These are phyloP conservation scores for Nakaseomyces kungkrabaensis DNA, from an alignment of 1,139 yeast species.

Conservation along the genomic window DNA sequence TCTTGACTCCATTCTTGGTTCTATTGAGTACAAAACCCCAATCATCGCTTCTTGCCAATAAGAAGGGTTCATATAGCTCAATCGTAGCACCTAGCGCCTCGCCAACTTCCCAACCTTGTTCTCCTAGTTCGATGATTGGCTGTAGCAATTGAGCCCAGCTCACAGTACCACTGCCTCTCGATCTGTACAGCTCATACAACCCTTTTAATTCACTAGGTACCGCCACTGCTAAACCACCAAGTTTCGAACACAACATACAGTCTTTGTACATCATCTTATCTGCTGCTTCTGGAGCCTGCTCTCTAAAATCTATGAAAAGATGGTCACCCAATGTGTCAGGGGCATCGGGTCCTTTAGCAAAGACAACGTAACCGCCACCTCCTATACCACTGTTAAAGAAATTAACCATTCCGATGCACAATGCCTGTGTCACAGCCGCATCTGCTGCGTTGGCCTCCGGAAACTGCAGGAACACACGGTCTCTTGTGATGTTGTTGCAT, in stretches of 20 bases:
- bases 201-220: constrained; percentile 90
- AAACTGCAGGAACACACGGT: constrained; percentile 37
- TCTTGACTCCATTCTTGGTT: constrained; percentile 28
- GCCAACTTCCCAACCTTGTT: constrained; percentile 56
- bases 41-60: constrained; percentile 29
- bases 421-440: constrained; percentile 80
- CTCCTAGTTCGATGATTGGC: constrained; percentile 65
- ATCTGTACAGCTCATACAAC: constrained; percentile 45
- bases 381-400: constrained; percentile 87
- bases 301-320: constrained; percentile 72
- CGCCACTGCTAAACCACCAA: constrained; percentile 80
- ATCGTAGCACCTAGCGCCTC: constrained; percentile 40
- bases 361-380: constrained; percentile 76
- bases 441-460: constrained; percentile 65
- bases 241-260: constrained; percentile 40
- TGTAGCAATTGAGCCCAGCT: constrained; percentile 63
- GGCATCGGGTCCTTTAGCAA: constrained; percentile 25
- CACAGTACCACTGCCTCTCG: constrained; percentile 62
- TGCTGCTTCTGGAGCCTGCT: constrained; percentile 65
- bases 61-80: constrained; percentile 31
- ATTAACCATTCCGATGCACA: constrained; percentile 79
- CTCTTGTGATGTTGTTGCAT: constrained; percentile 62
- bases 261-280: constrained; percentile 55
- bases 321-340: constrained; percentile 32
- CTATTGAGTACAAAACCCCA: constrained; percentile 49